Base-by-base conservation (phyloP, 768 basidiomycete species). In the Amanita molliuscula region DNA sequence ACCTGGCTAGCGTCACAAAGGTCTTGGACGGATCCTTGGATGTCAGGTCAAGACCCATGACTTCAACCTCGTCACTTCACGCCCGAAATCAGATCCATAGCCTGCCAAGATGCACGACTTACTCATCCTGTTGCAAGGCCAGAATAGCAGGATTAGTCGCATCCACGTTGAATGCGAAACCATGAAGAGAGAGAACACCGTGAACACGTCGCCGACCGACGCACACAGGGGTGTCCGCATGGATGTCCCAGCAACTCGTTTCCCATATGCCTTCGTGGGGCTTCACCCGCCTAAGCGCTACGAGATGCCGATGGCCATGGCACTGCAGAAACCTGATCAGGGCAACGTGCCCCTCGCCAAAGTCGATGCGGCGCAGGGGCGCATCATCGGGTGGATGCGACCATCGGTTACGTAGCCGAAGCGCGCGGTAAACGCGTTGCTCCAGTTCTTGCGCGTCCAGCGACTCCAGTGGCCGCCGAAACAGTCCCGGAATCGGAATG, bases 321-420 rank as follows among this genome's bases (percentile, higher is more conserved):
- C 63, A 68, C 0, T 75, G 74, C 0, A 82, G 53, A 55, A 82
- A 76, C 37, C 73, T 62, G 15, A 81, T 60, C 16, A 69, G 68
- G 3, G 75, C 59, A 42, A 74, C 62, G 20, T 71, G 48, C 5
- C 33, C 37, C 7, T 21, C 16, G 38, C 38, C 28, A 13, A 35
- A 38, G 15, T 35, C 21, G n/a, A 50, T 31, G 21, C 21, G 10
- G 23, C 31, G 16, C 20, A 59, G 55, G 11, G 59, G 59, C 28
- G 58, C 59, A 2, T 64, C 56, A 6, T 53, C 50, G 1, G 79
- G 79, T 1, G 54, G 54, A 0, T 63, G 57, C 0, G 72, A 67
- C 83, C 83, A 85, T 52, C 73, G 77, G 6, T 55, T 64, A 26
- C 68, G 74, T 3, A 77, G 65, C 2, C 59, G 55, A 25, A 79